Base-by-base conservation (phyloP, 495 filamentous ascomycete species). In the Jackrogersella minutella region DNA sequence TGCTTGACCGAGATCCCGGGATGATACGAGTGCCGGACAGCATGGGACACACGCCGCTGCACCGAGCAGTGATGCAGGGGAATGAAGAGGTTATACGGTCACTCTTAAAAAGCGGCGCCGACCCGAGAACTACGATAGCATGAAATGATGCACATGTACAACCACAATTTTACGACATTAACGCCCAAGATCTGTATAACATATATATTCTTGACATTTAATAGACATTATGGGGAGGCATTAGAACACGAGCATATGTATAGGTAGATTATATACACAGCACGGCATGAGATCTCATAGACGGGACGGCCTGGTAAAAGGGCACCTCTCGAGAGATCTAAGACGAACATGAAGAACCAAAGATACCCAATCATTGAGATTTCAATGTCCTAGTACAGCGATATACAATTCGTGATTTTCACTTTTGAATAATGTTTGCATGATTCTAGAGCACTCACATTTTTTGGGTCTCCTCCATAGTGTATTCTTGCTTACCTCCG, bases 61-160 rank as follows among this genome's bases (percentile, higher is more conserved):
- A 54, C n/a, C 33, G 50, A 13, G 50, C 50, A 21, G 50, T 54
- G 5, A 54, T 54, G 50, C 33, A 40, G 21, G 50, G 50, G 21
- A 54, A 39, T 9, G 50, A 36, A 14, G 50, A 54, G 33, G 31
- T 54, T 39, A 36, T 54, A 16, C 50, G 50, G 33, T 54, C 34
- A n/a, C 50, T 54, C 8, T 26, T 54, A 36, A 54, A 54, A 39
- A 26, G 50, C 14, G 50, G 50, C 5, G 50, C 50, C 19, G 50
- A 54, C 17, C 50, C 50, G 21, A 33, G 50, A 13, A 39, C 34
- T 5, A 54, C 50, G 17, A 39, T 54, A 39, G 16, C 50, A 36
- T 54, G 21, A 54, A 11, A 49, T 49, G 13, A 31, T 49, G 44
- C 22, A 31, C 26, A 30, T 30, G 26, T 30, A 30, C 26, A 30